Evolutionary conservation across 768 basidiomycete genomes (phyloP), one percentile per base, ranked within the genome.

Genomic region (Dentipellis sp.): DNA sequence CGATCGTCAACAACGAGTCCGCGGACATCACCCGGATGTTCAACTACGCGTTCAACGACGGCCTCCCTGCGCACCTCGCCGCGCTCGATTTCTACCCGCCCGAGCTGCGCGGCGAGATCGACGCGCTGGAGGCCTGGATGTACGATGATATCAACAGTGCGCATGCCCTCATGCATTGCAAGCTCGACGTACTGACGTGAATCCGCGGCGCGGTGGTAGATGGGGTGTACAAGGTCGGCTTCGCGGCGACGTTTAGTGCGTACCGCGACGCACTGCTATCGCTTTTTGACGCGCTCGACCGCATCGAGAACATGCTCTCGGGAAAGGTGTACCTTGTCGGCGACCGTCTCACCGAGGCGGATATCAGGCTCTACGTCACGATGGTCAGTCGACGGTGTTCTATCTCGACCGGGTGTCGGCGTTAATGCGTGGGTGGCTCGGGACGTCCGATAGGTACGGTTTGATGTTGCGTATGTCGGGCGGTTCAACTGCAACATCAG

Each of bases 401-500:
- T 7, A 8, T 14, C 45, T 8, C 1, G 29, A 3, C 29, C 29
- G 29, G 6, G 29, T 29, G 29, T 29, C 29, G 29, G 29, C 29
- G 29, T 29, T 29, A 29, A 29, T 6, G 29, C 29, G 29, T 29
- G 29, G 29, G 29, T 6, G 3, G 29, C 6, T 29, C 29, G 29
- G 29, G 29, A 29, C 6, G n/a, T 19, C 42, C 42, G 19, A 45
- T 45, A 90, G 88, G 73, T 91, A 58, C 90, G 92, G 35, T 94
- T 94, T 70, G 93, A 95, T 63, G 83, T 86, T 1, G 94, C 87
- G 14, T 97, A 97, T 69, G 79, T 87, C 48, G 82, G 85, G 0
- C 91, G 93, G 67, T 98, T 98, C 80, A 97, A 97, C 63, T 94
- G 91, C 73, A 93, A 95, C 74, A 67, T 91, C 60, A 83, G 85